Evolutionary conservation across 495 filamentous ascomycete genomes (phyloP).

Genomic region (Trichocladium uniseriatum): DNA sequence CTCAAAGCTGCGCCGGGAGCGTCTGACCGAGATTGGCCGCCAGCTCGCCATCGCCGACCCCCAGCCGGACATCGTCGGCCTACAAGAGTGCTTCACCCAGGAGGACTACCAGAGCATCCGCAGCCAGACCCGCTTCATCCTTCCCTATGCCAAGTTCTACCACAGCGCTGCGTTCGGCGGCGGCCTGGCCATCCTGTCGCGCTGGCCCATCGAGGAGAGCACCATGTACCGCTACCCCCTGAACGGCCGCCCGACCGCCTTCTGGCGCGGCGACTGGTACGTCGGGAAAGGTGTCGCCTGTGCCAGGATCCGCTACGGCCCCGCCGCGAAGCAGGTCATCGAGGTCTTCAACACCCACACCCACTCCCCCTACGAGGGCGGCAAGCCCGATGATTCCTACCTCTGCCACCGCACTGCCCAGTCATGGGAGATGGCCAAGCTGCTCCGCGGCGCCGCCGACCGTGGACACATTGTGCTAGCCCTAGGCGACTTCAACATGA

Average conservation of each 20-base stretch:
- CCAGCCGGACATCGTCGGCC: conserved; percentile 72
- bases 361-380: conserved; percentile 77
- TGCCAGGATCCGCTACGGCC: conserved; percentile 67
- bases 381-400: conserved; percentile 70
- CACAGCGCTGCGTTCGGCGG: conserved; percentile 79
- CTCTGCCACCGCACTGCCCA: conserved; percentile 83
- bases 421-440: conserved; percentile 93
- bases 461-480: conserved; percentile 77
- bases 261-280: conserved; percentile 89
- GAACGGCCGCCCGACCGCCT: conserved; percentile 86
- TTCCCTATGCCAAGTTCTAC: conserved; percentile 96
- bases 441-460: conserved; percentile 77
- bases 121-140: conserved; percentile 57
- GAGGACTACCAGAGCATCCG: conserved; percentile 82
- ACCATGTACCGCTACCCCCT: conserved; percentile 80
- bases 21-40: conserved; percentile 74
- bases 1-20: conserved; percentile 66
- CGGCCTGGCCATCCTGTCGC: conserved; percentile 84
- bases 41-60: conserved; percentile 58
- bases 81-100: conserved; percentile 95
- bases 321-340: conserved; percentile 53
- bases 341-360: conserved; percentile 91
- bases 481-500: conserved; percentile 92
- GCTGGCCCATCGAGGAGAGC: conserved; percentile 94
- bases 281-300: conserved; percentile 92